A percentile compares a stretch with the other conserved stretches of the same genome.
phyloP scores from a whole-genome alignment of 208 protist genomes.

The Crithidia thermophila region DNA sequence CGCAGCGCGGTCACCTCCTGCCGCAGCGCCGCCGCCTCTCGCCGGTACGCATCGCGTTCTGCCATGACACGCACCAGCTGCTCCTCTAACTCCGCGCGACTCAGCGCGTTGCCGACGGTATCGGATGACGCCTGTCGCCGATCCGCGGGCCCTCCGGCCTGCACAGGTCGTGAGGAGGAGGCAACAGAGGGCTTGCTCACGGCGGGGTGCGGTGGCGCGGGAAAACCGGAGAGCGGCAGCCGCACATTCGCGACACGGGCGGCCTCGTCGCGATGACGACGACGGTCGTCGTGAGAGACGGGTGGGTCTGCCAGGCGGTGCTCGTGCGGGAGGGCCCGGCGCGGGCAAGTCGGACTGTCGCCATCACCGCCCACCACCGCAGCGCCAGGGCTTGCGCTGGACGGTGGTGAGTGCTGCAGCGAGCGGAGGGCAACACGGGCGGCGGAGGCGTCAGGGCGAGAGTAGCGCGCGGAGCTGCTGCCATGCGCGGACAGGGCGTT shows the following conservation, averaged over 20 bases:
- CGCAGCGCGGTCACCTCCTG: conserved; percentile 20
- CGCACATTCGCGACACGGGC: neutral
- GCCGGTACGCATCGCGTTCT: conserved; percentile 37
- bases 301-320: conserved; percentile 25
- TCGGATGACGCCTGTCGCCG: too few relatives aligned
- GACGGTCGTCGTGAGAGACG: neutral
- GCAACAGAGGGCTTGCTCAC: too few relatives aligned
- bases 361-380: conserved; percentile 20
- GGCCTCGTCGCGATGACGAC: neutral
- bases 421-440: too few relatives aligned
- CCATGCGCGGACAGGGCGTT: neutral
- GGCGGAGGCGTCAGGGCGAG: too few relatives aligned
- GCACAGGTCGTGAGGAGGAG: too few relatives aligned
- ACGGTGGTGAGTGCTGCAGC: too few relatives aligned
- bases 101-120: too few relatives aligned
- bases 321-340: conserved; percentile 26
- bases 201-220: too few relatives aligned
- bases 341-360: conserved; percentile 26
- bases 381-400: neutral
- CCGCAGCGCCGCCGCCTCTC: conserved; percentile 19
- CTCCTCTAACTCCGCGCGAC: conserved; percentile 26
- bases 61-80: conserved; percentile 26
- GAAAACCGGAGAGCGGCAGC: too few relatives aligned
- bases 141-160: too few relatives aligned
- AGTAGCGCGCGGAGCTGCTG: neutral